phyloP scores from a whole-genome alignment of 148 eudicot species.

The Rhododendron williamsianum region DNA sequence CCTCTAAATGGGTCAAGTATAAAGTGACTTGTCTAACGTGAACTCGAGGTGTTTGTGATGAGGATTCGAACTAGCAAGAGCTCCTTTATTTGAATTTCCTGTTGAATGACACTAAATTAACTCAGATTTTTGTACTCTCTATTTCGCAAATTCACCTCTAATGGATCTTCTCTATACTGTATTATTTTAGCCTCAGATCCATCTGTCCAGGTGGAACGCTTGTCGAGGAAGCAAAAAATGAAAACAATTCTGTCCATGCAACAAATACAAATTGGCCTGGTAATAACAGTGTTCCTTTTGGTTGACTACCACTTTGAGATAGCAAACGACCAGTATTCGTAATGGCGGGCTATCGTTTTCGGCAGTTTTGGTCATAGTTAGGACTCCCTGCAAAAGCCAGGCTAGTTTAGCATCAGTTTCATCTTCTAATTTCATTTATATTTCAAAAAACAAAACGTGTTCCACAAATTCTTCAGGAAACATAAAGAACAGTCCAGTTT shows the following conservation, averaged over 20 bases:
- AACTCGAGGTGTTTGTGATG: neutral
- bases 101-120: no score
- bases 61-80: neutral
- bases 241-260: neutral
- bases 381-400: neutral
- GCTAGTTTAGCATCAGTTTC: neutral
- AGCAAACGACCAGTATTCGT: neutral
- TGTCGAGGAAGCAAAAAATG: neutral
- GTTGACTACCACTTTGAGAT: neutral
- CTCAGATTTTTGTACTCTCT: neutral
- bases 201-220: neutral
- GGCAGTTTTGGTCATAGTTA: no score
- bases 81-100: neutral
- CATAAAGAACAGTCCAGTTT: neutral
- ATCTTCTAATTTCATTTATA: neutral
- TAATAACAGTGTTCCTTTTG: no score
- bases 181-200: no score
- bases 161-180: neutral
- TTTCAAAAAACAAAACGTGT: neutral
- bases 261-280: no score
- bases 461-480: neutral
- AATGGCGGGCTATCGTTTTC: neutral
- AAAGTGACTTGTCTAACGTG: neutral
- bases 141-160: neutral
- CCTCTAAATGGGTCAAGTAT: neutral